phyloP scores from a whole-genome alignment of 1,284 basidiomycete genomes.

The Cerioporus squamosus region DNA sequence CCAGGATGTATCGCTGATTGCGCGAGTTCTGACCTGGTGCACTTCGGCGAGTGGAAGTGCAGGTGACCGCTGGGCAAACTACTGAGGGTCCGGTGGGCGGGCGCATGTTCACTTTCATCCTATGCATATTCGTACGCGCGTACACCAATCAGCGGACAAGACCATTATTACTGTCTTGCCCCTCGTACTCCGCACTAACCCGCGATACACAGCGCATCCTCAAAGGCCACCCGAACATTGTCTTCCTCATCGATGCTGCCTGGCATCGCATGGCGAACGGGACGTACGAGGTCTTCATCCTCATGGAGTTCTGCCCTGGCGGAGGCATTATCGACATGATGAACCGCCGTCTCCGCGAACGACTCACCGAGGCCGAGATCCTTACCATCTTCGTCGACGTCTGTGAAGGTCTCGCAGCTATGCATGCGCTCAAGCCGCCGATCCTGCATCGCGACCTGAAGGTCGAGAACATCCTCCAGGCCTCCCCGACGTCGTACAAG shows the following conservation, averaged over 20 bases:
- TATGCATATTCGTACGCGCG: too few relatives aligned
- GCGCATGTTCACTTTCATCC: too few relatives aligned
- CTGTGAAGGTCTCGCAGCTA: constrained; percentile 90
- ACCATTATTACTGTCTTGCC: too few relatives aligned
- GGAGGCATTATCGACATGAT: constrained; percentile 99
- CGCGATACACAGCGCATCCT: constrained; percentile 67
- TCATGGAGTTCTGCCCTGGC: constrained; percentile 97
- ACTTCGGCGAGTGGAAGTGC: too few relatives aligned
- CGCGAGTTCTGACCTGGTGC: too few relatives aligned
- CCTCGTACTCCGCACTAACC: constrained; percentile 4
- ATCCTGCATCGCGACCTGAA: constrained; percentile 98
- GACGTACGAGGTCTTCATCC: constrained; percentile 94
- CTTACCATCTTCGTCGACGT: constrained; percentile 97
- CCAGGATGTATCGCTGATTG: too few relatives aligned
- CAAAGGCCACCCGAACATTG: constrained; percentile 91
- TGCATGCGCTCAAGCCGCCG: constrained; percentile 92
- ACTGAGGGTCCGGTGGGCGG: too few relatives aligned
- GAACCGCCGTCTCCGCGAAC: constrained; percentile 93
- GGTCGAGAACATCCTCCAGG: constrained; percentile 96
- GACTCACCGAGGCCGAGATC: constrained; percentile 94
- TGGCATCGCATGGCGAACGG: constrained; percentile 85
- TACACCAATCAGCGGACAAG: too few relatives aligned
- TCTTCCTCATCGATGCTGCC: constrained; percentile 93
- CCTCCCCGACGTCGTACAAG: constrained; percentile 82
- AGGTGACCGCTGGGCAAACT: too few relatives aligned